phyloP scores from a whole-genome alignment of 169 alveolate genomes.

The Plasmodium fragile region DNA sequence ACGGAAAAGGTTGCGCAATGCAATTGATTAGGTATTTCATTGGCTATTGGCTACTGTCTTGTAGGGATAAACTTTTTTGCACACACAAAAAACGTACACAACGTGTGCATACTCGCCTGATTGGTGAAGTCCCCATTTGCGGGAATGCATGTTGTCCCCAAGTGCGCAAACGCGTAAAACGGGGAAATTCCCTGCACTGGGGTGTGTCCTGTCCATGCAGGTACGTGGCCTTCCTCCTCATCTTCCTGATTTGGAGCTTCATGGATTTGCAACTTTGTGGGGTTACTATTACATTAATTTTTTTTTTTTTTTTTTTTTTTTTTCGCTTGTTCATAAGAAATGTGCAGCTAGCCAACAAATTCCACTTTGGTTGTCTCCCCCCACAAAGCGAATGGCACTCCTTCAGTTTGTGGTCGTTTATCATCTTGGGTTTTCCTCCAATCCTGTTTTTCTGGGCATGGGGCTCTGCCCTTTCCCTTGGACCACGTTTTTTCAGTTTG shows the following conservation, averaged over 20 bases:
- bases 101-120: not conserved
- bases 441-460: not conserved
- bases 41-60: not conserved
- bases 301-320: not conserved
- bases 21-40: not conserved
- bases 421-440: not conserved
- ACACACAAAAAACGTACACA: not conserved
- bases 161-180: not conserved
- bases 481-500: not conserved
- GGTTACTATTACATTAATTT: conserved; percentile 5
- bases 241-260: not conserved
- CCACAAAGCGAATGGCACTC: not conserved
- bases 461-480: not conserved
- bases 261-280: not conserved
- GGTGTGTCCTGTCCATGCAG: not conserved
- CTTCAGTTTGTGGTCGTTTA: not conserved
- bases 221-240: not conserved
- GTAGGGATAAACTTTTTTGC: not conserved
- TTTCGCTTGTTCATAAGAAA: conserved; percentile 3
- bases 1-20: not conserved
- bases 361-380: not conserved
- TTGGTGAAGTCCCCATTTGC: not conserved
- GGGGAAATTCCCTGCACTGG: not conserved
- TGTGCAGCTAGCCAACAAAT: not conserved
- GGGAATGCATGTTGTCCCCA: not conserved